Evolutionary conservation across 176 grass and related monocot species (phyloP).

Genomic region (Zoysia japonica): DNA sequence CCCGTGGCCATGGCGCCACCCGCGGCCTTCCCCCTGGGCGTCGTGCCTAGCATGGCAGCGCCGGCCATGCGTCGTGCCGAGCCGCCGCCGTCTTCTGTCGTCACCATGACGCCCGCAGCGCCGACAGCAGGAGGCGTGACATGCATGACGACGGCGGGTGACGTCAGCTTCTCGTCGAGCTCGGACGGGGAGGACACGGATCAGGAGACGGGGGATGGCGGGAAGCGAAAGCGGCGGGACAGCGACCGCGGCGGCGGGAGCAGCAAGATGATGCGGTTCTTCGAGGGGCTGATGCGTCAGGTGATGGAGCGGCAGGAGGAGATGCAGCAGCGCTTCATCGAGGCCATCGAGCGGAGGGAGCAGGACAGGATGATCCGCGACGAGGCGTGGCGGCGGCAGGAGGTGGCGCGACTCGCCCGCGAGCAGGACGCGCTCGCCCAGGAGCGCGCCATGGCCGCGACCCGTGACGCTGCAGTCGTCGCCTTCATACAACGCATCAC

Average conservation of each 20-base stretch:
- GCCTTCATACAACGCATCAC: conserved; percentile 90
- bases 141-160: conserved; percentile 13
- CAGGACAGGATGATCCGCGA: conserved; percentile 70
- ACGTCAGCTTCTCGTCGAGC: conserved; percentile 59
- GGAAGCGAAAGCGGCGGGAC: conserved; percentile 55
- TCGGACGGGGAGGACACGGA: conserved; percentile 50
- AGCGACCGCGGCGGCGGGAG: not conserved
- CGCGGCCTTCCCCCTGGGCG: not conserved
- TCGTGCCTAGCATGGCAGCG: too few species aligned
- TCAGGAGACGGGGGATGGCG: conserved; percentile 43
- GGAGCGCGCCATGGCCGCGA: conserved; percentile 61
- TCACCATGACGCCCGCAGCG: not conserved
- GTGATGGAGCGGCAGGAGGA: conserved; percentile 78
- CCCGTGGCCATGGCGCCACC: conserved; percentile 31
- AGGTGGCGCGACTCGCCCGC: conserved; percentile 62
- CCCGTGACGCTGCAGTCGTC: conserved; percentile 58
- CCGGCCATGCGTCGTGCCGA: not conserved
- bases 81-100: not conserved
- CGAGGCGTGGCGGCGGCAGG: conserved; percentile 69
- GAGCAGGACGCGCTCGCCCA: conserved; percentile 65
- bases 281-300: conserved; percentile 66
- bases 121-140: not conserved
- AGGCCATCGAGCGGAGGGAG: conserved; percentile 63
- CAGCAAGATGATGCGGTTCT: conserved; percentile 58
- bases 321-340: conserved; percentile 63